Conservation (phyloP, 225 moss, liverwort and hornwort genomes). For the Bryum argenteum region DNA sequence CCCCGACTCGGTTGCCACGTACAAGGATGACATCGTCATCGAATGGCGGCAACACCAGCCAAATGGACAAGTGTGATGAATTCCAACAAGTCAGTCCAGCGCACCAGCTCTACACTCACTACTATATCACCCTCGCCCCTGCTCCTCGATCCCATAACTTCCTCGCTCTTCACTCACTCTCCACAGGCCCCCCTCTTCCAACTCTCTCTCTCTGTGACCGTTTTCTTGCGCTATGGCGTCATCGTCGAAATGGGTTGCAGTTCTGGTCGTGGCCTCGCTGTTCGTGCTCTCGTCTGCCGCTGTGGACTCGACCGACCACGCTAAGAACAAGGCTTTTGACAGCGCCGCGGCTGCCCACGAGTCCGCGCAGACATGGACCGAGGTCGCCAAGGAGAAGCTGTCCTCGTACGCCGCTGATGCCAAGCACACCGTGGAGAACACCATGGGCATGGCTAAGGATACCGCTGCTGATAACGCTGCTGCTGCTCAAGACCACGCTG, state of each 20-base stretch:
- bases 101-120: not conserved
- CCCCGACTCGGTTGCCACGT: not conserved
- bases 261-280: constrained; percentile 20
- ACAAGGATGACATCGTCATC: not conserved
- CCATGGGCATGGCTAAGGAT: not conserved
- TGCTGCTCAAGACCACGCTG: constrained; percentile 21
- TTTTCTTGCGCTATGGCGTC: not conserved
- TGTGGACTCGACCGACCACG: constrained; percentile 11
- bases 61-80: constrained; percentile 1
- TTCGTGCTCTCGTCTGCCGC: not conserved
- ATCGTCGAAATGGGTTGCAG: constrained; percentile 4
- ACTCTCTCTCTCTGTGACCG: not conserved
- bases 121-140: not conserved
- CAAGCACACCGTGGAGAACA: not conserved
- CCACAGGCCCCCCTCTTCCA: not conserved
- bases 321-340: constrained; percentile 1
- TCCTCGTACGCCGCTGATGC: constrained; percentile 14
- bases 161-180: no score
- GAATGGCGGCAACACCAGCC: not conserved
- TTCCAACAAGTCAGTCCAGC: not conserved
- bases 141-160: fast-evolving
- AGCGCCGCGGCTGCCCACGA: constrained; percentile 17
- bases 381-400: constrained; percentile 29
- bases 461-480: not conserved
- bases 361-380: constrained; percentile 22